Conservation (phyloP, 108 stramenopile species). For the Schizochytrium sp. region DNA sequence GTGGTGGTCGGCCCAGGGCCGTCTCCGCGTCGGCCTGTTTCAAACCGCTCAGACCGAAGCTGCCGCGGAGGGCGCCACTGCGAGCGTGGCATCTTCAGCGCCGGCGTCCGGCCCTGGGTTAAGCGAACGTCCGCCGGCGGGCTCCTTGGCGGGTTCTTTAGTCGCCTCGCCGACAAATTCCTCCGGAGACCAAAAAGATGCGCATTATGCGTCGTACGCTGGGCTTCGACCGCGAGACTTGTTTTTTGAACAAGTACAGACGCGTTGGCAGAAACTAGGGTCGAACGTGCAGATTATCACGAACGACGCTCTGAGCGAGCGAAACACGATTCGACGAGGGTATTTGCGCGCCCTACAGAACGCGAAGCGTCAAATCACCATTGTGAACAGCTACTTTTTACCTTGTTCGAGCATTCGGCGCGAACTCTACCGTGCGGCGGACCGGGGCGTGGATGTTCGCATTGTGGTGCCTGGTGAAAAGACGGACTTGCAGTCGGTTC, state of each 20-base stretch:
- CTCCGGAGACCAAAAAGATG: too few species aligned
- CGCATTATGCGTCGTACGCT: too few species aligned
- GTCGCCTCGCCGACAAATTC: too few species aligned
- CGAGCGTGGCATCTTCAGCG: not conserved
- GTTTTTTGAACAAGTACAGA: not conserved
- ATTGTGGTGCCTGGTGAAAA: not conserved
- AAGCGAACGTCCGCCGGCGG: too few species aligned
- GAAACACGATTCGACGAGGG: conserved; percentile 4
- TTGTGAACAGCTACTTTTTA: not conserved
- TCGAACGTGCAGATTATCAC: not conserved
- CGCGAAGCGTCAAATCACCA: not conserved
- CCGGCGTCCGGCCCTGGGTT: not conserved
- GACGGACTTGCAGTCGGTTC: conserved; percentile 10
- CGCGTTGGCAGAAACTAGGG: not conserved
- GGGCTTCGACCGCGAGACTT: not conserved
- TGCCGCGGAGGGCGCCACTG: not conserved
- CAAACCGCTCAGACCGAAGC: not conserved
- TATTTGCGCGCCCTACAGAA: not conserved
- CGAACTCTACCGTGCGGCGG: not conserved
- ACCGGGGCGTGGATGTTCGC: not conserved
- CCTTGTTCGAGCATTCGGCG: conserved; percentile 18
- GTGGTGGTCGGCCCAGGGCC: conserved; percentile 18
- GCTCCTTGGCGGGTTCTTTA: too few species aligned
- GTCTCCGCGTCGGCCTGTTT: not conserved
- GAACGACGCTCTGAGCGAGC: conserved; percentile 3